Evolutionary conservation across 208 protist species (phyloP).

Genomic region (Leishmania amazonensis): DNA sequence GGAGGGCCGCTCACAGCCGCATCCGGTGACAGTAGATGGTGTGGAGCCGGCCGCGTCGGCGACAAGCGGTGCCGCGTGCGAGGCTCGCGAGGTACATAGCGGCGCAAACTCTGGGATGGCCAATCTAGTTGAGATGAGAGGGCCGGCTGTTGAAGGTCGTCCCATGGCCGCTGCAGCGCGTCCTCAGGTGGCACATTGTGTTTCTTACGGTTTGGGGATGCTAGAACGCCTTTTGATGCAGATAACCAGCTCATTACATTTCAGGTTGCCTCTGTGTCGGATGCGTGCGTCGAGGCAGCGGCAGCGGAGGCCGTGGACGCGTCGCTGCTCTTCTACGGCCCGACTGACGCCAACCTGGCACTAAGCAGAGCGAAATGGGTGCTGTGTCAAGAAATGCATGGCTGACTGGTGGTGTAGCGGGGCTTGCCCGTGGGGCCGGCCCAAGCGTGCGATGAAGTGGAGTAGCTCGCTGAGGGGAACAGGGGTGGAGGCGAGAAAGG

Average conservation of each 20-base stretch:
- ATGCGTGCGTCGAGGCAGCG: slow-evolving; percentile 43
- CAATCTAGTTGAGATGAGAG: slow-evolving; percentile 10
- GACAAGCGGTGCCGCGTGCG: background rate
- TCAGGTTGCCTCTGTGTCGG: slow-evolving; percentile 28
- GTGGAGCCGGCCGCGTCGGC: background rate
- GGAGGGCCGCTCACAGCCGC: background rate
- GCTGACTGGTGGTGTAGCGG: slow-evolving; percentile 40
- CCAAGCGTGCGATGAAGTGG: background rate
- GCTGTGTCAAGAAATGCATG: slow-evolving; percentile 41
- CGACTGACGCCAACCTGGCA: slow-evolving; percentile 12
- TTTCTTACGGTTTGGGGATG: slow-evolving; percentile 43
- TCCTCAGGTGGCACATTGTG: slow-evolving; percentile 57
- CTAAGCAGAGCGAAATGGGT: slow-evolving; percentile 31
- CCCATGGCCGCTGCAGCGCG: slow-evolving; percentile 57
- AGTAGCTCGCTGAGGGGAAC: background rate
- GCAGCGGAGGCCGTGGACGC: slow-evolving; percentile 20
- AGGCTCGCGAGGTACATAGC: background rate
- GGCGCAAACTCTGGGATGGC: background rate
- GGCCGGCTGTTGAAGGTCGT: slow-evolving; percentile 6
- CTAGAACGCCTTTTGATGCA: slow-evolving; percentile 54
- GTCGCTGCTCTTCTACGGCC: slow-evolving; percentile 5
- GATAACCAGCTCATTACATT: slow-evolving; percentile 50
- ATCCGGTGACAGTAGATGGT: background rate
- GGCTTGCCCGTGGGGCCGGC: background rate
- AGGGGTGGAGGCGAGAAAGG: background rate